Evolutionary conservation across 1,284 basidiomycete species (phyloP), one percentile per base, ranked within the genome.

Genomic region (Boletus albobrunnescens): DNA sequence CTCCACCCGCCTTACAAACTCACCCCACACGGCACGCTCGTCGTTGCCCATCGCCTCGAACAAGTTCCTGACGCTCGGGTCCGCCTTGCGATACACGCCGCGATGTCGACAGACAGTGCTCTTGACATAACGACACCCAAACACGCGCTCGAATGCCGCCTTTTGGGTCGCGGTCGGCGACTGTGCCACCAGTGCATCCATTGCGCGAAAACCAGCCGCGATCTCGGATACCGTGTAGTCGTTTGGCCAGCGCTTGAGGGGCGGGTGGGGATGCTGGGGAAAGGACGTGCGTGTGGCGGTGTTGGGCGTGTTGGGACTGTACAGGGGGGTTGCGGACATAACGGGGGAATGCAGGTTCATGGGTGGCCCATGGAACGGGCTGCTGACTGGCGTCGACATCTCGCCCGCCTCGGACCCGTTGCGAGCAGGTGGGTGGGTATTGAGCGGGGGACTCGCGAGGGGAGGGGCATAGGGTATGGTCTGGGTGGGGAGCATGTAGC

Each of bases 61-160:
- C 58, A 73, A 64, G 41, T 70, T 70, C 19, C 74, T 67, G 44
- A 82, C 55, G 6, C 55, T 62, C 39, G 64, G 63, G 28, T 72
- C 71, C 3, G 82, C 80, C 47, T 75, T 74, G 42, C 76, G 71
- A 75, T 82, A 84, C 31, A 82, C 75, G 0, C 76, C 77, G 17
- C 79, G 73, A 56, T 84, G 82, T 12, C 82, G 74, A 60, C 82
- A 84, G 14, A 84, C 79, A 0, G 82, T 84, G 54, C 77, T 80
- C 64, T 84, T 84, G 36, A 84, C 81, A 58, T 84, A 84, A 27
- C 79, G 70, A 51, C 75, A 78, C 20, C 77, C 77, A 59, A 84
- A 84, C 26, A 82, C 77, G 36, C 78, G 76, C 60, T 82, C 78
- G 50, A 84, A 84, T 8, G 81, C 81, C 1, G 66, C 65, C 23